These are phyloP conservation scores for Hsuehochloa calcarea DNA, from an alignment of 176 grass and related monocot genomes.

Conservation along the genomic window DNA sequence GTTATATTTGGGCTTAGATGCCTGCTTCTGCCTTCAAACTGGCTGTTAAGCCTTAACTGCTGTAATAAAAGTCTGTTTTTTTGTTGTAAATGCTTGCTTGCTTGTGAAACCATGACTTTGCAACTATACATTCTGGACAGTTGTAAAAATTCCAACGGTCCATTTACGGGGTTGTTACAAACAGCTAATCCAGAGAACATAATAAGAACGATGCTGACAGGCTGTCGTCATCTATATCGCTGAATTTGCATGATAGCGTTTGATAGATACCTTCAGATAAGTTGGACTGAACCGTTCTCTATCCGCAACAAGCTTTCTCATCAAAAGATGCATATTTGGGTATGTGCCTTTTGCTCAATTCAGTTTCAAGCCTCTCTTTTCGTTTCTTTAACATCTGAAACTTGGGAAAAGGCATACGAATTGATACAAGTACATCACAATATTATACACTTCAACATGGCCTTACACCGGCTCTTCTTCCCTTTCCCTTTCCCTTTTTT, in stretches of 20 bases:
- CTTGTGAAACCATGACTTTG: too few relatives aligned
- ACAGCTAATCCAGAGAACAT: constrained; percentile 16
- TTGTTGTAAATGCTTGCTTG: too few relatives aligned
- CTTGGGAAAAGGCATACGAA: not conserved
- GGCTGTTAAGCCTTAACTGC: too few relatives aligned
- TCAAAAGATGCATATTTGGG: not conserved
- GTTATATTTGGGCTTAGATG: too few relatives aligned
- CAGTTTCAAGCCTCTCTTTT: constrained; percentile 1
- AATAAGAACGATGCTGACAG: not conserved
- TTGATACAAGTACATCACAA: not conserved
- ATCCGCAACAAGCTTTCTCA: not conserved
- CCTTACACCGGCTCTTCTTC: not conserved
- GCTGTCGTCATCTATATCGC: not conserved
- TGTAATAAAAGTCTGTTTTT: too few relatives aligned
- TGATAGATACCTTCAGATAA: constrained; percentile 7
- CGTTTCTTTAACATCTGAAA: not conserved
- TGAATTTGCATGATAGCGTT: not conserved
- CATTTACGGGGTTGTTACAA: too few relatives aligned
- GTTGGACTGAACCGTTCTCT: not conserved
- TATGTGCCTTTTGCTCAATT: not conserved
- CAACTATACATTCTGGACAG: too few relatives aligned
- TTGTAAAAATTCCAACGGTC: too few relatives aligned
- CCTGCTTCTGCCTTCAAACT: too few relatives aligned
- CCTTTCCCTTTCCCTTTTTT: not conserved
- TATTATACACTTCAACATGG: not conserved